Percentiles rank a stretch among this genome's conserved stretches.
These are phyloP conservation scores for Calonectria hongkongensis DNA, from an alignment of 2,329 filamentous ascomycete genomes.

Conservation along the genomic window DNA sequence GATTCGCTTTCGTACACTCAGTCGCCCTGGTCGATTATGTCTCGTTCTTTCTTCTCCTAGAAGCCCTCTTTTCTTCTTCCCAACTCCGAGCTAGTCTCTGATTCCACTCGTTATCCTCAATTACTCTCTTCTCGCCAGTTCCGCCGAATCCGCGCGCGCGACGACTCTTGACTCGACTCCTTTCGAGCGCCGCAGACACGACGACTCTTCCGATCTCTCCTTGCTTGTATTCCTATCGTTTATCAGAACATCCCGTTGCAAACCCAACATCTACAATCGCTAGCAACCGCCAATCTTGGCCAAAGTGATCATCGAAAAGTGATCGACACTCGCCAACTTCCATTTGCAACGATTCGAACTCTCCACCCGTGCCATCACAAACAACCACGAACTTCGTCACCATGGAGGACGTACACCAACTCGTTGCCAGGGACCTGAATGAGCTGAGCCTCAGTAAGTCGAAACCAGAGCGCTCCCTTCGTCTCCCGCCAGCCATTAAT, in stretches of 20 bases:
- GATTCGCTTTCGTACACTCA: constrained; percentile 46
- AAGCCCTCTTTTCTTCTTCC: constrained; percentile 50
- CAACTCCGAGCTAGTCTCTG: constrained; percentile 68
- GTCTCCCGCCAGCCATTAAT: constrained; percentile 36
- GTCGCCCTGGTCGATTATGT: constrained; percentile 61
- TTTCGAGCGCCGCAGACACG: constrained; percentile 27
- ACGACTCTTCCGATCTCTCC: constrained; percentile 33
- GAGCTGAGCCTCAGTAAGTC: constrained; percentile 58
- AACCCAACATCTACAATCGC: constrained; percentile 42
- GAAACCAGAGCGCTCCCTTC: not conserved
- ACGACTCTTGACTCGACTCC: constrained; percentile 36
- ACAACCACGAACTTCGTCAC: constrained; percentile 17
- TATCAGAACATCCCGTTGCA: constrained; percentile 40
- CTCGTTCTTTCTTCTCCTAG: constrained; percentile 57
- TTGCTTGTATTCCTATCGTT: constrained; percentile 32
- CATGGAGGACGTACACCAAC: constrained; percentile 50
- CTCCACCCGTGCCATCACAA: constrained; percentile 28
- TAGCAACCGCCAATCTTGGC: constrained; percentile 41
- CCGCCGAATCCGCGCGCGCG: constrained; percentile 42
- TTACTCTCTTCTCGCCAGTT: constrained; percentile 45
- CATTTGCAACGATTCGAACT: constrained; percentile 35
- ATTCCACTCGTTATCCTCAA: constrained; percentile 65
- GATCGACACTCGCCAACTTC: constrained; percentile 49
- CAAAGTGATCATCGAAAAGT: constrained; percentile 49
- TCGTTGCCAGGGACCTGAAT: constrained; percentile 55